These are phyloP conservation scores for Acacia crassicarpa DNA, from an alignment of 306 rosid species.

Conservation along the genomic window DNA sequence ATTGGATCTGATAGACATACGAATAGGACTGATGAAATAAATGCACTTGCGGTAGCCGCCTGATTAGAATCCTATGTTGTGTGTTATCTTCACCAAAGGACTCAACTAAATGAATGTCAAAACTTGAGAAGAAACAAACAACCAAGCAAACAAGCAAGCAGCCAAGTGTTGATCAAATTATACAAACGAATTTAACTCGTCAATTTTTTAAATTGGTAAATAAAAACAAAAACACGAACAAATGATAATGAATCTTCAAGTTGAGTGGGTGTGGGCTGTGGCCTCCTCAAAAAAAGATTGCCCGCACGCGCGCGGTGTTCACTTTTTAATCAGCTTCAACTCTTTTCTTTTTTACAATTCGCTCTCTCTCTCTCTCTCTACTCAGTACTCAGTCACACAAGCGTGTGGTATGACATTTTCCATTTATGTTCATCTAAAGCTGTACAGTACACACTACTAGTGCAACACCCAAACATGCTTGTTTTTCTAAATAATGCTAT, in stretches of 20 bases:
- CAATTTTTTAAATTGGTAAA: not conserved
- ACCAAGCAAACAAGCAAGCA: not conserved
- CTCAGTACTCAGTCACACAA: too few species aligned
- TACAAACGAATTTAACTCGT: not conserved
- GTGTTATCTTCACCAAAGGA: not conserved
- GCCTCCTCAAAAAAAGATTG: slow-evolving; percentile 39
- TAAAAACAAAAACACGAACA: not conserved
- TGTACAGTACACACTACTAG: not conserved
- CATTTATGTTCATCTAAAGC: slow-evolving; percentile 2
- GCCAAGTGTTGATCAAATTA: not conserved
- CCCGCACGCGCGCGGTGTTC: slow-evolving; percentile 70
- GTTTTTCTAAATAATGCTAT: not conserved
- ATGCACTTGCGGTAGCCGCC: not conserved
- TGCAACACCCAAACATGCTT: slow-evolving; percentile 1
- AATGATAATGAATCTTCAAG: slow-evolving; percentile 10
- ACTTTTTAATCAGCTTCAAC: not conserved
- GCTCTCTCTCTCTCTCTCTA: not conserved
- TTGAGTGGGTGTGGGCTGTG: slow-evolving; percentile 29
- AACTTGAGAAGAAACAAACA: not conserved
- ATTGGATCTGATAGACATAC: not conserved
- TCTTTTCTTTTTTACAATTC: not conserved
- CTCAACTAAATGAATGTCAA: not conserved
- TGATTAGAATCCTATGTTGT: not conserved
- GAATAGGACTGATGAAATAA: not conserved
- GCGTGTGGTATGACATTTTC: not conserved